phyloP scores from a whole-genome alignment of 805 yeast genomes.

The Spathaspora arborariae region DNA sequence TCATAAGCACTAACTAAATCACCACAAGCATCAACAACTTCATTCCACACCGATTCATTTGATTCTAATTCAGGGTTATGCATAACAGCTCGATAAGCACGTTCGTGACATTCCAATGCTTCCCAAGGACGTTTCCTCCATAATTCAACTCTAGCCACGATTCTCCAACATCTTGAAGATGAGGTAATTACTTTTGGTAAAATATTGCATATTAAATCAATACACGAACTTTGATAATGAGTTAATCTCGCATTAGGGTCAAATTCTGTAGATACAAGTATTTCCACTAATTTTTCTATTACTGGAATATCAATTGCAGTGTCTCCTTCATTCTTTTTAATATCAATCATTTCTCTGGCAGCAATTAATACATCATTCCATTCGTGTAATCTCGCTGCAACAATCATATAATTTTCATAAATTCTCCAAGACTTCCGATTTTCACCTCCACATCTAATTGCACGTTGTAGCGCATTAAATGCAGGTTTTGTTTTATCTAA shows the following conservation, averaged over 20 bases:
- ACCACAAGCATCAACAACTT: conserved; percentile 71
- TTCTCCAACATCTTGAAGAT: conserved; percentile 70
- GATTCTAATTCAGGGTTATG: conserved; percentile 62
- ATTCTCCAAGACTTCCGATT: conserved; percentile 78
- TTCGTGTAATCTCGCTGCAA: conserved; percentile 76
- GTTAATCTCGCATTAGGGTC: conserved; percentile 37
- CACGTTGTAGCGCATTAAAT: conserved; percentile 77
- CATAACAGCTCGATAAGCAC: conserved; percentile 72
- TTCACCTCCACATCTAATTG: conserved; percentile 64
- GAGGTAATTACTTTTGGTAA: conserved; percentile 70
- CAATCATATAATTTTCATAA: conserved; percentile 81
- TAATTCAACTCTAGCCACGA: conserved; percentile 77
- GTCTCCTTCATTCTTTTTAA: conserved; percentile 57
- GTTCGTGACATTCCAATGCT: conserved; percentile 79
- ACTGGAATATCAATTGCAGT: conserved; percentile 70
- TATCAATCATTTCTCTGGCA: conserved; percentile 54
- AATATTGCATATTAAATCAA: conserved; percentile 65
- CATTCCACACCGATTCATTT: conserved; percentile 65
- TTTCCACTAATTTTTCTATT: conserved; percentile 66
- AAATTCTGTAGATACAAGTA: conserved; percentile 52
- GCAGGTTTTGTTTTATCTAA: conserved; percentile 71
- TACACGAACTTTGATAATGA: conserved; percentile 64
- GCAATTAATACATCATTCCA: conserved; percentile 89
- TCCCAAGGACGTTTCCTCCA: conserved; percentile 91
- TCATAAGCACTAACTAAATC: conserved; percentile 85